Evolutionary conservation across 2,329 filamentous ascomycete genomes (phyloP), one percentile per base, ranked within the genome.

Genomic region (Dactylonectria macrodidyma): DNA sequence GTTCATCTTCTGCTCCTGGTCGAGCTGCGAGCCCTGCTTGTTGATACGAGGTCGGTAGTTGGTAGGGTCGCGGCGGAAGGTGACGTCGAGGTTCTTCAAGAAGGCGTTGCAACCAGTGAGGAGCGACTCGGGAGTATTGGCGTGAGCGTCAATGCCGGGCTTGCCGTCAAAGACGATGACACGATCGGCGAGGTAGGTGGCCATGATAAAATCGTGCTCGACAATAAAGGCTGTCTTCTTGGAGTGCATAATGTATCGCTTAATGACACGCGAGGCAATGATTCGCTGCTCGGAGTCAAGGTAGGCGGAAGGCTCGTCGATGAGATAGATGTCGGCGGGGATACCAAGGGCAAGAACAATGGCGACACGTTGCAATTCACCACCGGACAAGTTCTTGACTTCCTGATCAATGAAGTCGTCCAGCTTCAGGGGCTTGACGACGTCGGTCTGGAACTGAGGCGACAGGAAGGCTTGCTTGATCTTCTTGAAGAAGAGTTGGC

Each of bases 161-260:
- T 97, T 80, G 76, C 97, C 96, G 79, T 98, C 96, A 78, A 99
- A 99, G 78, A 99, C 96, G 78, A 99, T 99, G 82, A 99, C 96
- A 74, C 96, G 93, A 79, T 99, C 97, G 52, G 96, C 89, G 59
- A 90, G 86, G 74, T 90, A 90, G 19, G 88, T 91, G 52, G 89
- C 89, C 95, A 98, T 98, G 86, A 98, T 97, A 87, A 99, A 98
- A 89, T 99, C 96, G 92, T 99, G 96, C 91, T 99, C 96, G 81
- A 99, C 95, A 75, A 99, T 91, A 82, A 99, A 99, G 58, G 96
- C 96, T 0, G 96, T 99, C 90, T 98, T 98, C 91, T 98, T 98
- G 77, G 95, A 92, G 87, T 99, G 95, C 96, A 99, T 99, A 84
- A 99, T 99, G 89, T 97, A 99, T 74, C 96, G 93, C 89, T 99